Conservation (phyloP, 345 rosid species). For the Corchorus capsularis region DNA sequence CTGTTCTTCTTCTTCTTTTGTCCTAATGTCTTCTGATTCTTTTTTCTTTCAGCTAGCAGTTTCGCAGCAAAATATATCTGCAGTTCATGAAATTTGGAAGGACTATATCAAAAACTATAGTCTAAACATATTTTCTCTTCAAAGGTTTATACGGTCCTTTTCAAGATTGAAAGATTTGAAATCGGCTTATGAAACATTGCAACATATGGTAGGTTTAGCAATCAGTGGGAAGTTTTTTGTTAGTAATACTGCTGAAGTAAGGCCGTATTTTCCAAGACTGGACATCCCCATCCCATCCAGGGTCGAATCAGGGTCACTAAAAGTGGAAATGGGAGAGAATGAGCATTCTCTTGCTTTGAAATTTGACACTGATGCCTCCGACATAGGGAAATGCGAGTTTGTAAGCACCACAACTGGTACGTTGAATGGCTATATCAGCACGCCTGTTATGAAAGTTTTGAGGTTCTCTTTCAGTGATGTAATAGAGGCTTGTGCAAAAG, state of each 20-base stretch:
- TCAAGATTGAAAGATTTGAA: slow-evolving; percentile 64
- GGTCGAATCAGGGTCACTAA: slow-evolving; percentile 39
- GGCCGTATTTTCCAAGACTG: slow-evolving; percentile 44
- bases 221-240: slow-evolving; percentile 37
- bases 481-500: slow-evolving; percentile 62
- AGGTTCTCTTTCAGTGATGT: slow-evolving; percentile 62
- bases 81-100: slow-evolving; percentile 64
- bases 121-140: slow-evolving; percentile 44
- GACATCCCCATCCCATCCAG: slow-evolving; percentile 71
- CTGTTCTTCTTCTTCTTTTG: neutral
- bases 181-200: slow-evolving; percentile 69
- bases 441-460: slow-evolving; percentile 39
- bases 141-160: slow-evolving; percentile 65
- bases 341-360: slow-evolving; percentile 26
- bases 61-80: slow-evolving; percentile 55
- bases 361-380: slow-evolving; percentile 28
- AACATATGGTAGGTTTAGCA: slow-evolving; percentile 66
- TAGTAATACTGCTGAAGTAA: slow-evolving; percentile 28
- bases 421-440: slow-evolving; percentile 22
- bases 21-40: neutral
- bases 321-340: slow-evolving; percentile 33
- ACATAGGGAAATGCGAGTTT: slow-evolving; percentile 25
- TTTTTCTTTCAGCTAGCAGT: slow-evolving; percentile 73
- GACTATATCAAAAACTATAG: slow-evolving; percentile 63
- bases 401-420: slow-evolving; percentile 25